Conservation (phyloP, 495 filamentous ascomycete species). For the Penicillium manginii region DNA sequence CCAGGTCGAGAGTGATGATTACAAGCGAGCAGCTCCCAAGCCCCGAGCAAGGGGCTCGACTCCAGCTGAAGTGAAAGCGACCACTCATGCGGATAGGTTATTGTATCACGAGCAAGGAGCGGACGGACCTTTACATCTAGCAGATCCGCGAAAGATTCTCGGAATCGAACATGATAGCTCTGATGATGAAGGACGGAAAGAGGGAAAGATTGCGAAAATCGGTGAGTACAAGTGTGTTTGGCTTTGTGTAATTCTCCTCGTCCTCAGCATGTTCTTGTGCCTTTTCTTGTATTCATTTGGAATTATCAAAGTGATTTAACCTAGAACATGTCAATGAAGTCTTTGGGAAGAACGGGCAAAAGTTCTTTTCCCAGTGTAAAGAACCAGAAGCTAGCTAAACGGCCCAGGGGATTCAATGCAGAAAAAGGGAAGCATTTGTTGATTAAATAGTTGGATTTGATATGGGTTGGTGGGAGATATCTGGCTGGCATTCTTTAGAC, state of each 20-base stretch:
- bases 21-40: not conserved
- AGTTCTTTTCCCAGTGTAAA: slow-evolving; percentile 3
- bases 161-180: not conserved
- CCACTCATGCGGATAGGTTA: not conserved
- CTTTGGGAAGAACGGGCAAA: not conserved
- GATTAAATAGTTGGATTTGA: not conserved
- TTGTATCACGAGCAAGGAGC: not conserved
- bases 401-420: not conserved
- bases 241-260: slow-evolving; percentile 30
- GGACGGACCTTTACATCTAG: not conserved
- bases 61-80: not conserved
- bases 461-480: not conserved
- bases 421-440: not conserved
- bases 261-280: slow-evolving; percentile 37
- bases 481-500: not conserved
- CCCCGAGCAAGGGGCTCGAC: not conserved
- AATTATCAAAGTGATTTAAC: slow-evolving; percentile 33
- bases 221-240: slow-evolving; percentile 40
- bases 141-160: not conserved
- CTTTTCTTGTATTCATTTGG: slow-evolving; percentile 39
- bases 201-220: slow-evolving; percentile 1
- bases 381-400: slow-evolving; percentile 1
- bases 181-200: not conserved
- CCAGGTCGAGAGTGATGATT: not conserved
- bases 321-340: slow-evolving; percentile 19